Evolutionary conservation across 179 eudicot species (phyloP), one percentile per base, ranked within the genome.

Genomic region (Actinidia arguta): DNA sequence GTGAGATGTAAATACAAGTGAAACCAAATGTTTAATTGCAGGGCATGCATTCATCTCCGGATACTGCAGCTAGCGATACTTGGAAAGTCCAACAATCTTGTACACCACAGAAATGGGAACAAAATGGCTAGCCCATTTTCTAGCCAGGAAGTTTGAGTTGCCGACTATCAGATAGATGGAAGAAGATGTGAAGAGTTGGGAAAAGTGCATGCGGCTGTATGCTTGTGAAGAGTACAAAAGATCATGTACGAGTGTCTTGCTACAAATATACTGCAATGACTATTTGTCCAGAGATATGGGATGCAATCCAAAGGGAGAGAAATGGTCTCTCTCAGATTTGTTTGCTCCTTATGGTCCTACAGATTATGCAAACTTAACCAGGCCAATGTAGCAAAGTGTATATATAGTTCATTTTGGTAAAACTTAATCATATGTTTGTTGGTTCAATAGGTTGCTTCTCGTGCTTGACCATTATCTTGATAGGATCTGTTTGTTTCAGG

Each of bases 251-350:
- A n/a, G 76, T 13, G 77, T 83, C n/a, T 39, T 39, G 42, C 42
- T 88, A 8, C 91, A 88, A 1, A 86, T 89, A 73, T 89, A 92
- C 92, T 87, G 85, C 56, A 89, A 86, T 84, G 94, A 90, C 80
- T 92, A 87, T 22, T 76, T 92, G 6, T 92, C 92, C 85, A 92
- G 85, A 79, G 93, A 92, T 42, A 90, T 90, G 93, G 91, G 91
- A 55, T 85, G 85, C 85, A 88, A 84, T 76, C 90, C 85, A 0
- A 88, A 62, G 52, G 74, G 94, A 62, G 89, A 90, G 79, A 92
- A 88, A 44, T 88, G 91, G 0, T 44, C 80, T 10, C 56, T 86
- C 25, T 82, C 91, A 0, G 89, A 92, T 3, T 22, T 86, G 75
- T 90, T 92, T 47, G 84, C 86, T 47, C 94, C 93, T 4, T 86